phyloP scores from a whole-genome alignment of 768 basidiomycete species.

The Amanita molliuscula region DNA sequence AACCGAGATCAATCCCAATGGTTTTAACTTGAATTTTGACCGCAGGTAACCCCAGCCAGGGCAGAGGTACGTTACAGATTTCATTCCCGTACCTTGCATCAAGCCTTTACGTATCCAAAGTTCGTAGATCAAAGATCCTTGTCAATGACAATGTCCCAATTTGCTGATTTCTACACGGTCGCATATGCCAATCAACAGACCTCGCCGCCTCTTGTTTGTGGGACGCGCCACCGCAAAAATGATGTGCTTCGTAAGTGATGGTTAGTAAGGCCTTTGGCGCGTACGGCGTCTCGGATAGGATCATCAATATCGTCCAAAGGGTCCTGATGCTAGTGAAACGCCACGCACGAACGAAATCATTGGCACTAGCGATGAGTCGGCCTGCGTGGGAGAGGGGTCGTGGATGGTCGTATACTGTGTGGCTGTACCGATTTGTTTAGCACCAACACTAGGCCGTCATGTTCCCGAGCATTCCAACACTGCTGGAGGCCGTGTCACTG shows the following conservation, averaged over 20 bases:
- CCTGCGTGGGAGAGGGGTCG: constrained; percentile 40
- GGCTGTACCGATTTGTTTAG: constrained; percentile 1
- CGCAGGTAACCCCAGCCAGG: constrained; percentile 48
- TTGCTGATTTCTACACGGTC: too few relatives aligned
- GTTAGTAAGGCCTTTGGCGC: constrained; percentile 37
- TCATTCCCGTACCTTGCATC: constrained; percentile 47
- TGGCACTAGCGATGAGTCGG: constrained; percentile 36
- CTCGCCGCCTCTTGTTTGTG: neutral
- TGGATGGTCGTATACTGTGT: neutral
- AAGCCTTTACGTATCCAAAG: neutral
- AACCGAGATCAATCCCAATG: constrained; percentile 38
- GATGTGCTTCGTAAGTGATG: constrained; percentile 18
- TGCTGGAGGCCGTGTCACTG: constrained; percentile 36
- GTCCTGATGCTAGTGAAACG: constrained; percentile 17
- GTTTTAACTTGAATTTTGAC: constrained; percentile 9
- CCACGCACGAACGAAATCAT: constrained; percentile 39
- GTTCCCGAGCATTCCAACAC: constrained; percentile 19
- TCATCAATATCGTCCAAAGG: constrained; percentile 58
- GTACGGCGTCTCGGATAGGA: constrained; percentile 54
- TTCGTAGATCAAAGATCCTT: constrained; percentile 7
- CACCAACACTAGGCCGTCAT: constrained; percentile 5
- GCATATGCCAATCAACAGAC: too few relatives aligned
- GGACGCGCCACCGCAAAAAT: neutral
- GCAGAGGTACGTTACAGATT: constrained; percentile 63
- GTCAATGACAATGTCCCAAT: constrained; percentile 49